Conservation (phyloP, 2,329 filamentous ascomycete species). For the Calonectria multiphialidica region DNA sequence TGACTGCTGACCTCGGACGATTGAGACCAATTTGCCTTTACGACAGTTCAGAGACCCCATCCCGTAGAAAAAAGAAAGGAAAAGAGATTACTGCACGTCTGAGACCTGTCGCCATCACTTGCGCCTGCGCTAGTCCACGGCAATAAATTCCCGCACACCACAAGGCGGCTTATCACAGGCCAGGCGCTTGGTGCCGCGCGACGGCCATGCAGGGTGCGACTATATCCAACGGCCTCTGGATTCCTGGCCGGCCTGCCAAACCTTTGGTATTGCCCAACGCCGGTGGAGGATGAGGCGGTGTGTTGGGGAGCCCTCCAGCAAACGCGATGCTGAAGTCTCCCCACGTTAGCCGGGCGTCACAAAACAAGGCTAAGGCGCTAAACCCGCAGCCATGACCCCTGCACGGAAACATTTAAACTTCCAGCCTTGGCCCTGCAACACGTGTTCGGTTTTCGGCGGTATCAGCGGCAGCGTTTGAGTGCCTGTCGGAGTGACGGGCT, state of each 20-base stretch:
- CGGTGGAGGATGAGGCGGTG: not conserved
- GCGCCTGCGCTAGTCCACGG: not conserved
- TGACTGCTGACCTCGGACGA: too few relatives aligned
- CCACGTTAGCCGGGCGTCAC: not conserved
- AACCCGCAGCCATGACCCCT: conserved; percentile 1
- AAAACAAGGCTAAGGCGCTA: not conserved
- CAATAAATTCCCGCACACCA: not conserved
- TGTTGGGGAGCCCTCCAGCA: not conserved
- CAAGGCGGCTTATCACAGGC: not conserved
- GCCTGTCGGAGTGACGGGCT: not conserved
- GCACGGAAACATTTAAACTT: not conserved
- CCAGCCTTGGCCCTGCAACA: not conserved
- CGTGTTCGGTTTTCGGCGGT: conserved; percentile 3
- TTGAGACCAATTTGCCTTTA: too few relatives aligned
- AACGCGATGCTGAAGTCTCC: not conserved
- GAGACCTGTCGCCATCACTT: too few relatives aligned
- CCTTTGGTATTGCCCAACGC: not conserved
- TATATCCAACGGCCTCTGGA: not conserved
- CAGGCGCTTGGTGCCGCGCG: not conserved
- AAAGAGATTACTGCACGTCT: not conserved
- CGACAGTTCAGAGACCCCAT: not conserved
- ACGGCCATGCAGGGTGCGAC: not conserved
- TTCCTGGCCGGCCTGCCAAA: not conserved
- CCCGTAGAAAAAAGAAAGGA: not conserved
- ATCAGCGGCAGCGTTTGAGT: not conserved